Evolutionary conservation across 768 basidiomycete genomes (phyloP).

Genomic region (Dendrothele bispora): DNA sequence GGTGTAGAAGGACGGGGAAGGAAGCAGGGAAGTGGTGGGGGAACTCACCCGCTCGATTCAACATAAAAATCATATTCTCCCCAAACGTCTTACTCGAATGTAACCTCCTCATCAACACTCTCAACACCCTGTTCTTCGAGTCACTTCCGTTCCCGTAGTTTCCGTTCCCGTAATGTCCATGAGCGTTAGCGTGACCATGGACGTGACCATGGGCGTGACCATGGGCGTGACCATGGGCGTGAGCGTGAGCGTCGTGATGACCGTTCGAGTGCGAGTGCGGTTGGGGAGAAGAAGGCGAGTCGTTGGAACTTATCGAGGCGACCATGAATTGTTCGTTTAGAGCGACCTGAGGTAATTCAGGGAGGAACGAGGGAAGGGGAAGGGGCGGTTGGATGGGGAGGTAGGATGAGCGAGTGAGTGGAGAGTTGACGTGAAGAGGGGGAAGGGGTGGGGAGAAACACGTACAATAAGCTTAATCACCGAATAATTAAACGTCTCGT

Average conservation of each 20-base stretch:
- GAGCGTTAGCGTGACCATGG: no score
- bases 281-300: no score
- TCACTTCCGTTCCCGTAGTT: slow-evolving; percentile 40
- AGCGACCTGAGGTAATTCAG: slow-evolving; percentile 84
- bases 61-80: slow-evolving; percentile 98
- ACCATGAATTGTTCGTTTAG: slow-evolving; percentile 99
- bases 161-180: slow-evolving; percentile 17
- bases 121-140: slow-evolving; percentile 78
- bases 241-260: no score
- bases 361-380: no score
- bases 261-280: slow-evolving; percentile 14
- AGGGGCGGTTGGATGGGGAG: no score
- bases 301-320: slow-evolving; percentile 52
- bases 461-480: slow-evolving; percentile 92
- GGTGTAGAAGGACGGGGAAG: not conserved
- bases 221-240: no score
- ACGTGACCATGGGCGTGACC: no score
- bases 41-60: slow-evolving; percentile 91
- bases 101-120: slow-evolving; percentile 79
- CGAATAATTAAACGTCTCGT: slow-evolving; percentile 93
- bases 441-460: slow-evolving; percentile 6
- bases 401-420: no score
- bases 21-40: no score
- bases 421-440: not conserved
- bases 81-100: slow-evolving; percentile 94